Evolutionary conservation across 192 early-diverging fungal genomes (phyloP).

Genomic region (Oehlia diaphana): DNA sequence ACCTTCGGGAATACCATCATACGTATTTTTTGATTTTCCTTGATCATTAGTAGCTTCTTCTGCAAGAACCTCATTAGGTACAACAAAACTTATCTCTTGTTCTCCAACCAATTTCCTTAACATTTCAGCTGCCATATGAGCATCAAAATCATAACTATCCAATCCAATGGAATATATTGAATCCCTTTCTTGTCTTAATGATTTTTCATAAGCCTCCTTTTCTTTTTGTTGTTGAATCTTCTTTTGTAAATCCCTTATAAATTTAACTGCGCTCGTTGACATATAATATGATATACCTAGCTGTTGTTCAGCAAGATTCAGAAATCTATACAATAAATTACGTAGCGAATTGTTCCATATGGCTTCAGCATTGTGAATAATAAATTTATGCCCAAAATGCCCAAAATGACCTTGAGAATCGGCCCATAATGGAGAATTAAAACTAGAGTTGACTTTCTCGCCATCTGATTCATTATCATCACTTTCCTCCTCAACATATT

Average conservation of each 20-base stretch:
- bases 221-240: conserved; percentile 24
- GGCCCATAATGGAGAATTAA: conserved; percentile 35
- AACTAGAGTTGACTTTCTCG: not conserved
- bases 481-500: not conserved
- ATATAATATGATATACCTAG: conserved; percentile 79
- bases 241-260: conserved; percentile 67
- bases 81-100: conserved; percentile 42
- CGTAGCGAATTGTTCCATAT: conserved; percentile 86
- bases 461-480: not conserved
- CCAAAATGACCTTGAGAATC: conserved; percentile 55
- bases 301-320: conserved; percentile 68
- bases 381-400: conserved; percentile 73
- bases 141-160: conserved; percentile 34
- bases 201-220: not conserved
- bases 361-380: conserved; percentile 82
- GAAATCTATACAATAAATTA: conserved; percentile 75
- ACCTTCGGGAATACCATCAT: conserved; percentile 53
- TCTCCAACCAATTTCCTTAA: conserved; percentile 50
- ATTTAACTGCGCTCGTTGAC: conserved; percentile 76
- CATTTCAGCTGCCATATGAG: conserved; percentile 42
- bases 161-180: conserved; percentile 1
- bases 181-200: not conserved
- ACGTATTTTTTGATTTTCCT: conserved; percentile 42
- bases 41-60: conserved; percentile 22
- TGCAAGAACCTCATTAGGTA: conserved; percentile 38